Percentiles rank a stretch among this genome's conserved stretches.
Evolutionary conservation across 768 basidiomycete species (phyloP).

Genomic region (Russula brevipes): DNA sequence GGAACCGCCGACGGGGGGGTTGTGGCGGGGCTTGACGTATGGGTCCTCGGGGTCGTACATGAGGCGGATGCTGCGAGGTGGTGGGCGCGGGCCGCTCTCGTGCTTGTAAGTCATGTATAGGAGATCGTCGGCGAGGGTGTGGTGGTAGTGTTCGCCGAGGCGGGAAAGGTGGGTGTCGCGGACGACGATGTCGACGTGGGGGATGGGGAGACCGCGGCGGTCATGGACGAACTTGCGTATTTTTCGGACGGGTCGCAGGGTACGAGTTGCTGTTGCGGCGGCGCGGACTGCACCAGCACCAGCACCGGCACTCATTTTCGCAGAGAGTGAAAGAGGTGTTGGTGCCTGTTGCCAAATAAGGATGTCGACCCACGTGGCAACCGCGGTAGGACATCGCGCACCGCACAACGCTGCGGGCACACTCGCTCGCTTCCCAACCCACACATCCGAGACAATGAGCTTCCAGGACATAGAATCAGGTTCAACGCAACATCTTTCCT

Average conservation of each 20-base stretch:
- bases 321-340: too few relatives aligned
- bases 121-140: constrained; percentile 76
- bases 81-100: constrained; percentile 48
- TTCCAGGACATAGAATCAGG: constrained; percentile 50
- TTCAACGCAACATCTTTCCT: constrained; percentile 31
- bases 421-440: too few relatives aligned
- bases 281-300: constrained; percentile 7
- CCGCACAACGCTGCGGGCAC: too few relatives aligned
- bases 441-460: constrained; percentile 36
- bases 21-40: constrained; percentile 72
- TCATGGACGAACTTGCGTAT: constrained; percentile 39
- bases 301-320: not conserved
- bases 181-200: constrained; percentile 58
- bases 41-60: constrained; percentile 74
- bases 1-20: constrained; percentile 67
- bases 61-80: constrained; percentile 55
- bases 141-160: constrained; percentile 77
- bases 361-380: constrained; percentile 2
- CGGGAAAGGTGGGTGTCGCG: constrained; percentile 71
- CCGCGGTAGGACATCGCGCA: too few relatives aligned
- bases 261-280: not conserved
- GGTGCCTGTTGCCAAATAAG: not conserved
- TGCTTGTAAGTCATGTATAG: constrained; percentile 96
- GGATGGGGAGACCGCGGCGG: constrained; percentile 61
- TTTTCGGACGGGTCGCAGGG: constrained; percentile 13